Base-by-base conservation (phyloP, 495 filamentous ascomycete genomes). In the Neurospora sp. region DNA sequence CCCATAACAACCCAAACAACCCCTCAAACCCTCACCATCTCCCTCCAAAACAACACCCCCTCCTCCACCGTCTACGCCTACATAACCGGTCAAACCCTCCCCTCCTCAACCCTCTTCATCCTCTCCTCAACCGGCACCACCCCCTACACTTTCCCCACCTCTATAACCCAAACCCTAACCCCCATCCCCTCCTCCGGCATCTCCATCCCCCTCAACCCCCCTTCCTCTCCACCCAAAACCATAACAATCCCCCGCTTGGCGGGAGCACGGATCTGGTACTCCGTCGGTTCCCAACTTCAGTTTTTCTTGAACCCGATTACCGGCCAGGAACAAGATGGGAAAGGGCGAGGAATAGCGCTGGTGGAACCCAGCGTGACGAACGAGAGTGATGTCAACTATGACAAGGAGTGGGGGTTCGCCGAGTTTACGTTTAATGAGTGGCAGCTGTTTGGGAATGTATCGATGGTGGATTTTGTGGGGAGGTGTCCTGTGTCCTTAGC, bases 401-500 rank as follows among this genome's bases (percentile, higher is more conserved):
- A 87, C 39, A 80, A 88, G 39, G 76, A 79, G 69, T 94, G 92
- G 90, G 86, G 84, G 39, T 94, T 94, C 77, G 87, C 84, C 80
- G 92, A 94, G 78, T 92, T 93, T 79, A 94, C 92, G 4, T 91
- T 87, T 82, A 92, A 92, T 79, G 78, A 78, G 69, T 72, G 80
- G 23, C 88, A 93, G 81, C 84, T 93, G 4, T 94, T 91, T 78
- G 91, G 88, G 70, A 94, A 94, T 77, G 91, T 93, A 76, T 87
- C 84, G 71, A 91, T 91, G 76, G 92, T 94, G 46, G 92, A 94
- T 82, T 93, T 93, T 77, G 88, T 92, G 49, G 83, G 27, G 6
- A 31, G 27, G 54, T 66, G 54, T 66, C 54, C 54, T 60, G 49
- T 60, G 0, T 60, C 46, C 3, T 23, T 49, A 7, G 46, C 9